These are phyloP conservation scores for Apostasia ramifera DNA, from an alignment of 106 monocot species.

Conservation along the genomic window DNA sequence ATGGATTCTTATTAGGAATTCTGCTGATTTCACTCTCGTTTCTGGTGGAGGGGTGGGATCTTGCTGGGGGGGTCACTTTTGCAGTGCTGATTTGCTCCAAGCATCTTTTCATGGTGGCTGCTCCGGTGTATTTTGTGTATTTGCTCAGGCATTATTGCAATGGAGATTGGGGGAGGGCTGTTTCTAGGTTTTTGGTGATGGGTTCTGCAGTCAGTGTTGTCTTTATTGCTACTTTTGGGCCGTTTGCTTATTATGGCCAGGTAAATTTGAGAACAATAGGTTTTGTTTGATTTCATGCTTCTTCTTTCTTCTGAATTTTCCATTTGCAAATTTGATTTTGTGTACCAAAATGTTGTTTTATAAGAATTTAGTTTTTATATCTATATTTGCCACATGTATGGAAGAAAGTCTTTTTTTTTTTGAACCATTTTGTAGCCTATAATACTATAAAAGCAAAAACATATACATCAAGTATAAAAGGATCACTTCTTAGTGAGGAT, in stretches of 20 bases:
- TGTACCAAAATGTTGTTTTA: too few relatives aligned
- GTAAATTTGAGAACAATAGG: slow-evolving; percentile 14
- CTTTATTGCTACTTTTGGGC: slow-evolving; percentile 56
- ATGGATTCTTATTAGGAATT: slow-evolving; percentile 68
- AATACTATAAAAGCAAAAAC: too few relatives aligned
- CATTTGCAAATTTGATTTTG: too few relatives aligned
- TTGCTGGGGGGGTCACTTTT: slow-evolving; percentile 58
- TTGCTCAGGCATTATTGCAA: slow-evolving; percentile 74
- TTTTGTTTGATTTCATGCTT: neutral
- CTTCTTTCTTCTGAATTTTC: neutral
- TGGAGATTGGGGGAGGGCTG: slow-evolving; percentile 26
- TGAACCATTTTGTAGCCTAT: too few relatives aligned
- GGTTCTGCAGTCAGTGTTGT: slow-evolving; percentile 52
- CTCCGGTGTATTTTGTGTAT: slow-evolving; percentile 86
- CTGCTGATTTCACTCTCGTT: slow-evolving; percentile 54
- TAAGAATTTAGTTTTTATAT: too few relatives aligned
- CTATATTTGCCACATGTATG: too few relatives aligned
- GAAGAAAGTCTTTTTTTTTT: too few relatives aligned
- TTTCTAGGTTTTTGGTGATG: slow-evolving; percentile 47
- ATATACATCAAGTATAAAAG: too few relatives aligned
- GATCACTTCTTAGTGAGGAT: too few relatives aligned
- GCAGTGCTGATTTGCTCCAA: slow-evolving; percentile 77
- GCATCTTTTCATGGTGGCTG: slow-evolving; percentile 87
- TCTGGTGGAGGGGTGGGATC: slow-evolving; percentile 59
- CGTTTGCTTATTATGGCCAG: slow-evolving; percentile 81